A percentile compares a stretch with the other conserved stretches of the same genome.
These are phyloP conservation scores for Alternaria sp. DNA, from an alignment of 2,329 filamentous ascomycete genomes.

Conservation along the genomic window DNA sequence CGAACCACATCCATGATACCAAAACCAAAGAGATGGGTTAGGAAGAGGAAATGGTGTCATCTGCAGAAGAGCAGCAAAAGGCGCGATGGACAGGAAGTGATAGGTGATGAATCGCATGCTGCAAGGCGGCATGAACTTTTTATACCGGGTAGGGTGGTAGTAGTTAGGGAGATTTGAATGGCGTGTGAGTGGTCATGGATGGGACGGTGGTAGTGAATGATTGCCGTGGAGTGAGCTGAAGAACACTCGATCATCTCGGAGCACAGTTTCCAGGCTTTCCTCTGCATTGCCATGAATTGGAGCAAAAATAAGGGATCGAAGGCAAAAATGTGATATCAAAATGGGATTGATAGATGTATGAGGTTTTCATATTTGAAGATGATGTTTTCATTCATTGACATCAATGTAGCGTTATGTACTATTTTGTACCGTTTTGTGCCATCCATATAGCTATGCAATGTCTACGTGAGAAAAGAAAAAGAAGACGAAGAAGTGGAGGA, in stretches of 20 bases:
- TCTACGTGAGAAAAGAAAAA: background rate
- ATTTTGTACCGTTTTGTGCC: background rate
- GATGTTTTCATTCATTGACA: background rate
- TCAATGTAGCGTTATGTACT: background rate
- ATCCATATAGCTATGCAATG: background rate
- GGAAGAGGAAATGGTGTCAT: background rate
- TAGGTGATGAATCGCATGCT: background rate
- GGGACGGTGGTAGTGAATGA: background rate
- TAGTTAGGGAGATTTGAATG: background rate
- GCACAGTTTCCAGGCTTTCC: background rate
- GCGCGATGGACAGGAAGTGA: background rate
- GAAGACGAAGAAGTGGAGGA: background rate
- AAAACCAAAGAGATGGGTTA: background rate
- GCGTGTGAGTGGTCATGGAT: background rate
- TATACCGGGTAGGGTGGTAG: background rate
- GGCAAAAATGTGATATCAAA: background rate
- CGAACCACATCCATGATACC: background rate
- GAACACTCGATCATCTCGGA: background rate
- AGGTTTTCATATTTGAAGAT: background rate
- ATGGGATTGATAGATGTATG: background rate
- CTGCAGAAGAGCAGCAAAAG: background rate
- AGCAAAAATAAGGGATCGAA: background rate
- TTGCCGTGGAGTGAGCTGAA: background rate
- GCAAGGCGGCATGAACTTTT: background rate
- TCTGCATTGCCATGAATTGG: background rate